These are phyloP conservation scores for Tylopilus subfusipes DNA, from an alignment of 768 basidiomycete species.

Conservation along the genomic window DNA sequence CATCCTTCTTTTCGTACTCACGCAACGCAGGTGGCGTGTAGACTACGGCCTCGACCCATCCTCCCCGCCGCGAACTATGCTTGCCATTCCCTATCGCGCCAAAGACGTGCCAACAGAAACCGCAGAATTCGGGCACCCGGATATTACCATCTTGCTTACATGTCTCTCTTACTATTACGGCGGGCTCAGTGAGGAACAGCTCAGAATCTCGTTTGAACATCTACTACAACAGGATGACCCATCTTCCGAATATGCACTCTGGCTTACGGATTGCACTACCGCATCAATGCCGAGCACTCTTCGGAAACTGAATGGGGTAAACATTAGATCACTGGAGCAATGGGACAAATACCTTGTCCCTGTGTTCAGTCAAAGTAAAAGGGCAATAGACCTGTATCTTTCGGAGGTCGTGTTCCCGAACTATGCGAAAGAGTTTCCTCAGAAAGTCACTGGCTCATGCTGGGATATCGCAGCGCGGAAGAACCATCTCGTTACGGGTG, in stretches of 20 bases:
- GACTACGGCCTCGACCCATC: neutral
- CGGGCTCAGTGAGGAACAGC: constrained; percentile 23
- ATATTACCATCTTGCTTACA: neutral
- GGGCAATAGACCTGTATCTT: constrained; percentile 30
- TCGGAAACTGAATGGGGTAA: constrained; percentile 19
- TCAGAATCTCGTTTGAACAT: constrained; percentile 28
- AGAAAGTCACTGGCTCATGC: constrained; percentile 33
- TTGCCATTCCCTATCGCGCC: constrained; percentile 38
- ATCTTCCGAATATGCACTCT: constrained; percentile 28
- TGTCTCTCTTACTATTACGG: neutral
- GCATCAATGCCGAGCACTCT: constrained; percentile 18
- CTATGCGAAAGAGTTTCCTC: constrained; percentile 35
- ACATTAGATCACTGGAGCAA: constrained; percentile 28
- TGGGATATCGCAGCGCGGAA: constrained; percentile 38
- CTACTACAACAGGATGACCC: constrained; percentile 32
- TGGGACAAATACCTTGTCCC: neutral
- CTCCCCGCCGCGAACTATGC: constrained; percentile 23
- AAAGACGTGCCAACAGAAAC: constrained; percentile 35
- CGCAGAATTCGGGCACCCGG: constrained; percentile 23
- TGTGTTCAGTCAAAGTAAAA: neutral
- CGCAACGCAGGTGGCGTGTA: constrained; percentile 27
- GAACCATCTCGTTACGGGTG: neutral
- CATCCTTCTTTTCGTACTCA: constrained; percentile 30
- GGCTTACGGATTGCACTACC: constrained; percentile 20
- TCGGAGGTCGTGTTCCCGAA: constrained; percentile 36